phyloP scores from a whole-genome alignment of 306 rosid species.

The Cucurbita maxima region DNA sequence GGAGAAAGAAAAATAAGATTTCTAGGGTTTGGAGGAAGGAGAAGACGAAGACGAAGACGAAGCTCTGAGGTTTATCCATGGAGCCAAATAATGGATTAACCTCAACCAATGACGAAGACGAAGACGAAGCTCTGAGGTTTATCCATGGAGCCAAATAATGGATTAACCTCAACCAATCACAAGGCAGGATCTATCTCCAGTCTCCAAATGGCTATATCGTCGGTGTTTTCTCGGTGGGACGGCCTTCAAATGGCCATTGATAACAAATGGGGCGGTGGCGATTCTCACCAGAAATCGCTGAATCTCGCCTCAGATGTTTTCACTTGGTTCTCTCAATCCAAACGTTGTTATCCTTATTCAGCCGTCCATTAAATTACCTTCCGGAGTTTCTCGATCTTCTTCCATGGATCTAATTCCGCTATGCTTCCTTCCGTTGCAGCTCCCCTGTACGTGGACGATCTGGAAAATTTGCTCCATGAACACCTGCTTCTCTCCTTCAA shows the following conservation, averaged over 20 bases:
- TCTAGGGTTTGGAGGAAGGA: neutral
- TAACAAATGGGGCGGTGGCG: constrained; percentile 61
- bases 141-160: constrained; percentile 16
- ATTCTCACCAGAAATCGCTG: constrained; percentile 46
- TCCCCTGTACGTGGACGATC: constrained; percentile 36
- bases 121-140: neutral
- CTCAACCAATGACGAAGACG: too few relatives aligned
- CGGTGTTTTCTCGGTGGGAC: constrained; percentile 50
- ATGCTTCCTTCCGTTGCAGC: constrained; percentile 17
- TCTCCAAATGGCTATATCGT: constrained; percentile 16
- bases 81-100: too few relatives aligned
- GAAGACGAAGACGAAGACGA: too few relatives aligned
- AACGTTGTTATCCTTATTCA: constrained; percentile 26
- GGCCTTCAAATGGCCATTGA: constrained; percentile 66
- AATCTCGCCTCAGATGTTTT: constrained; percentile 39
- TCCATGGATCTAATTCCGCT: neutral
- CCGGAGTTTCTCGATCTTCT: neutral
- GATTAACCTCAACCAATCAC: neutral
- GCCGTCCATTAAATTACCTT: neutral
- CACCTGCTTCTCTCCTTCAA: too few relatives aligned
- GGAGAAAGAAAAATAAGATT: neutral
- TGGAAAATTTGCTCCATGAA: constrained; percentile 49
- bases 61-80: too few relatives aligned
- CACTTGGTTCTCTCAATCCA: constrained; percentile 42
- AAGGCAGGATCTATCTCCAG: constrained; percentile 4